A percentile compares a stretch with the other conserved stretches of the same genome.
These are phyloP conservation scores for Acrocalymma vagum DNA, from an alignment of 2,329 filamentous ascomycete species.

Conservation along the genomic window DNA sequence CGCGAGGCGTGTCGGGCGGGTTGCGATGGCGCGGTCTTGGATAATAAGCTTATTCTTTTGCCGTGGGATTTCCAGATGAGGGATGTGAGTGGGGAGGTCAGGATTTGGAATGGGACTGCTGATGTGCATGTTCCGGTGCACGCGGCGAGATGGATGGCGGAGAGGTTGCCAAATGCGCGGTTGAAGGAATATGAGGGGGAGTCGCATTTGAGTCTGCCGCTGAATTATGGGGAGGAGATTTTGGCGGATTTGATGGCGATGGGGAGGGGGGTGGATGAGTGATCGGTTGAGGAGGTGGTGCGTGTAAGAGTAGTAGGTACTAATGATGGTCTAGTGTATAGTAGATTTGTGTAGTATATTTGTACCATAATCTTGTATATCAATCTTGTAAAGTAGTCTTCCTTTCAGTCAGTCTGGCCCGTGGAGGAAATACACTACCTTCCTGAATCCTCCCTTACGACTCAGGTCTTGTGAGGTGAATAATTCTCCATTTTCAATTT, in stretches of 20 bases:
- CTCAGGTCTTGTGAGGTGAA: too few species aligned
- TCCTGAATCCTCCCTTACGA: too few species aligned
- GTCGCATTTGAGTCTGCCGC: slow-evolving; percentile 42
- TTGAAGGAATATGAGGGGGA: slow-evolving; percentile 50
- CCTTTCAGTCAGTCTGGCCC: too few species aligned
- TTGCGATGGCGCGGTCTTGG: slow-evolving; percentile 29
- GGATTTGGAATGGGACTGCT: slow-evolving; percentile 39
- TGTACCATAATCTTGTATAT: too few species aligned
- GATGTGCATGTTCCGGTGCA: slow-evolving; percentile 29
- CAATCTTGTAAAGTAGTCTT: too few species aligned
- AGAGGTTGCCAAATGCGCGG: slow-evolving; percentile 44
- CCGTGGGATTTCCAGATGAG: slow-evolving; percentile 29
- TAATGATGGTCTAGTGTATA: too few species aligned
- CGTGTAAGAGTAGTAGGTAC: neutral
- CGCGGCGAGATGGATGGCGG: slow-evolving; percentile 46
- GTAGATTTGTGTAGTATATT: too few species aligned
- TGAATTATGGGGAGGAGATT: slow-evolving; percentile 43
- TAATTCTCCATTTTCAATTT: too few species aligned
- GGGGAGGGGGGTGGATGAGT: slow-evolving; percentile 37
- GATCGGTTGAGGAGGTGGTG: neutral
- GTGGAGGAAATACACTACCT: too few species aligned
- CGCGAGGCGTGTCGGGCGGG: slow-evolving; percentile 4
- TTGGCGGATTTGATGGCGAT: slow-evolving; percentile 38
- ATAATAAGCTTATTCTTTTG: slow-evolving; percentile 28
- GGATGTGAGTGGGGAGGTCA: slow-evolving; percentile 41